Percentiles rank a stretch among this genome's conserved stretches.
These are phyloP conservation scores for Aspergillus tamarii DNA, from an alignment of 2,329 filamentous ascomycete genomes.

Conservation along the genomic window DNA sequence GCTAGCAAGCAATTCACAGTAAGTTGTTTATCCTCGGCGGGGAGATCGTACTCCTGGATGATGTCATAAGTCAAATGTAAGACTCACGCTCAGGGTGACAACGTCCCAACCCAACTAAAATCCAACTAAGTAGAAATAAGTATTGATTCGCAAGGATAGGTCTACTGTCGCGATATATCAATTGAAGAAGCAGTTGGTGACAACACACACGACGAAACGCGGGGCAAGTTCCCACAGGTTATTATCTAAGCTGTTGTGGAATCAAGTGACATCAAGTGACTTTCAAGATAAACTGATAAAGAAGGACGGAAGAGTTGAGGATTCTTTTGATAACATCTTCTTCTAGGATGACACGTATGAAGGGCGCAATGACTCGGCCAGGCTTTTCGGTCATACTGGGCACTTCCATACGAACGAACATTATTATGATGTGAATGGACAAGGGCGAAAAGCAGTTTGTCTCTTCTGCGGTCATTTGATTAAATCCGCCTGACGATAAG, in stretches of 20 bases:
- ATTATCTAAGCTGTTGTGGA: not conserved
- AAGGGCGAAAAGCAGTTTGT: not conserved
- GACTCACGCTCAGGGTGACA: not conserved
- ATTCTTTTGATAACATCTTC: not conserved
- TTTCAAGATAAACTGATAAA: not conserved
- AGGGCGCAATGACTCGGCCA: not conserved
- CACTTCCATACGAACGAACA: not conserved
- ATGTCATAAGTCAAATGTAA: not conserved
- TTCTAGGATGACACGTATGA: not conserved
- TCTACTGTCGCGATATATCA: not conserved
- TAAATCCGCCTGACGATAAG: not conserved
- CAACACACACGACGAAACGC: not conserved
- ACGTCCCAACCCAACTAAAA: not conserved
- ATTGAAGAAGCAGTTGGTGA: not conserved
- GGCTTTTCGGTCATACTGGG: not conserved
- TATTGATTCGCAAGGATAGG: not conserved
- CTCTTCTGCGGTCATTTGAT: not conserved
- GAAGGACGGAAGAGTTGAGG: not conserved
- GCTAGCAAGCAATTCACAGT: not conserved
- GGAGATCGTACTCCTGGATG: not conserved
- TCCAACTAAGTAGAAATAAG: not conserved
- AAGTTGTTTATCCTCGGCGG: not conserved
- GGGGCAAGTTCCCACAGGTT: not conserved
- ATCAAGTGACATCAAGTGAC: conserved; percentile 4
- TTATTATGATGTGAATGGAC: not conserved